Percentiles rank a stretch among this genome's conserved stretches.
phyloP scores from a whole-genome alignment of 2,329 filamentous ascomycete species.

The Diaporthe ilicicola region DNA sequence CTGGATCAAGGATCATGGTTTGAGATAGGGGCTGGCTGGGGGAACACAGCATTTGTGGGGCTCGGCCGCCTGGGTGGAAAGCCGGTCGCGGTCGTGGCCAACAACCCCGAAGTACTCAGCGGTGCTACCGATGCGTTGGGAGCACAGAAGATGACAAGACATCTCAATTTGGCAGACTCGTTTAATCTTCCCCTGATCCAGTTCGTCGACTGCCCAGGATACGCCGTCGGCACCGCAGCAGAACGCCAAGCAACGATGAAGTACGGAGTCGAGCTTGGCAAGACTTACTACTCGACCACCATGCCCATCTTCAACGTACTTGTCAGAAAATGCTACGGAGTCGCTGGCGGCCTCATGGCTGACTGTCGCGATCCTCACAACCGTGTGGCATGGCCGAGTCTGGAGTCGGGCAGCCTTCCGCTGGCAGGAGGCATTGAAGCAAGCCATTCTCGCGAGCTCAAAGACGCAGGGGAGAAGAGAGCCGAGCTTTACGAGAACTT shows the following conservation, averaged over 20 bases:
- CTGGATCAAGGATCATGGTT: slow-evolving; percentile 67
- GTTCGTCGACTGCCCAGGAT: slow-evolving; percentile 52
- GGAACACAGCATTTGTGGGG: slow-evolving; percentile 67
- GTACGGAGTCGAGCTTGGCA: slow-evolving; percentile 68
- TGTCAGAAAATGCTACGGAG: slow-evolving; percentile 67
- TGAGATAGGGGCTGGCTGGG: slow-evolving; percentile 71
- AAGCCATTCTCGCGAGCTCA: slow-evolving; percentile 67
- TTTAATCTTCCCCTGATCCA: slow-evolving; percentile 72
- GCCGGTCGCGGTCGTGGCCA: slow-evolving; percentile 66
- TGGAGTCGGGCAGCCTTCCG: slow-evolving; percentile 69
- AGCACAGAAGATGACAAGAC: slow-evolving; percentile 66
- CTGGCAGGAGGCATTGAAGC: slow-evolving; percentile 72
- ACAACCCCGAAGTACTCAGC: slow-evolving; percentile 69
- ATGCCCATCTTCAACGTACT: slow-evolving; percentile 71
- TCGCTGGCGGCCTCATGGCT: slow-evolving; percentile 71
- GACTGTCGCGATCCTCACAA: slow-evolving; percentile 68
- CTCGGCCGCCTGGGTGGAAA: slow-evolving; percentile 65
- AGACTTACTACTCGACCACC: slow-evolving; percentile 69
- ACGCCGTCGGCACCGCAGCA: slow-evolving; percentile 68
- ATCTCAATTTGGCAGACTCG: slow-evolving; percentile 70
- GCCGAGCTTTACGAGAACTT: slow-evolving; percentile 63
- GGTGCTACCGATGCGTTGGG: slow-evolving; percentile 69
- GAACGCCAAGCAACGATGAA: slow-evolving; percentile 72
- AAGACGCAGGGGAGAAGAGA: slow-evolving; percentile 60
- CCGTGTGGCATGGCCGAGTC: slow-evolving; percentile 70